phyloP scores from a whole-genome alignment of 257 asterid genomes.

The Penstemon eatonii region DNA sequence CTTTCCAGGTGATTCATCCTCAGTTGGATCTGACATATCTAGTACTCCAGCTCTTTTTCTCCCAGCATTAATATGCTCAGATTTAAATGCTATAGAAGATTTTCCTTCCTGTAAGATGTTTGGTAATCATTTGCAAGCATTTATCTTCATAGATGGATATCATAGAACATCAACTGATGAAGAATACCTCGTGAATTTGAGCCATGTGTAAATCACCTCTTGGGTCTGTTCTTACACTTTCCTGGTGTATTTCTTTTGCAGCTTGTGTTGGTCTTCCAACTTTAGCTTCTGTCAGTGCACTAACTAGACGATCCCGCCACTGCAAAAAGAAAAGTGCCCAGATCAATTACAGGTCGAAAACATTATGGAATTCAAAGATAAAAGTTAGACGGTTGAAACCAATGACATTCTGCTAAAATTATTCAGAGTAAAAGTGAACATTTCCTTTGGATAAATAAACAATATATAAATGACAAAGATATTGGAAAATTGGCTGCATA shows the following conservation, averaged over 20 bases:
- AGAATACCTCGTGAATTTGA: constrained; percentile 43
- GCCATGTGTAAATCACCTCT: constrained; percentile 39
- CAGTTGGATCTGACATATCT: constrained; percentile 42
- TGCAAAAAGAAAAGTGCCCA: constrained; percentile 32
- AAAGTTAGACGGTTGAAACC: constrained; percentile 8
- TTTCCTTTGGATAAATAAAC: constrained; percentile 10
- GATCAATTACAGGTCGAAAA: constrained; percentile 10
- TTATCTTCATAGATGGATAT: constrained; percentile 19
- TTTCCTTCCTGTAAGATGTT: constrained; percentile 63
- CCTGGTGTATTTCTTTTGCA: constrained; percentile 37
- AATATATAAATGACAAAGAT: neutral
- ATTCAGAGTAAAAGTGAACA: neutral
- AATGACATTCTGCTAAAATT: constrained; percentile 5
- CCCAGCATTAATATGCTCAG: constrained; percentile 42
- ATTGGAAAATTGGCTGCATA: constrained; percentile 12
- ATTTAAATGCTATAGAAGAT: constrained; percentile 41
- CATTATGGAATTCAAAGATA: constrained; percentile 12
- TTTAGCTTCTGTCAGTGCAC: constrained; percentile 65
- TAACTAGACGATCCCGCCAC: constrained; percentile 90
- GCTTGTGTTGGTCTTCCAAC: constrained; percentile 48
- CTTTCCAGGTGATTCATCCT: constrained; percentile 62
- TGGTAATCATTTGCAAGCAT: constrained; percentile 22
- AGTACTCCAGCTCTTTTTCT: constrained; percentile 65
- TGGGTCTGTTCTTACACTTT: constrained; percentile 46
- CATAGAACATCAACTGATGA: constrained; percentile 28